A percentile compares a stretch with the other conserved stretches of the same genome.
These are phyloP conservation scores for Primulina eburnea DNA, from an alignment of 257 asterid species.

Conservation along the genomic window DNA sequence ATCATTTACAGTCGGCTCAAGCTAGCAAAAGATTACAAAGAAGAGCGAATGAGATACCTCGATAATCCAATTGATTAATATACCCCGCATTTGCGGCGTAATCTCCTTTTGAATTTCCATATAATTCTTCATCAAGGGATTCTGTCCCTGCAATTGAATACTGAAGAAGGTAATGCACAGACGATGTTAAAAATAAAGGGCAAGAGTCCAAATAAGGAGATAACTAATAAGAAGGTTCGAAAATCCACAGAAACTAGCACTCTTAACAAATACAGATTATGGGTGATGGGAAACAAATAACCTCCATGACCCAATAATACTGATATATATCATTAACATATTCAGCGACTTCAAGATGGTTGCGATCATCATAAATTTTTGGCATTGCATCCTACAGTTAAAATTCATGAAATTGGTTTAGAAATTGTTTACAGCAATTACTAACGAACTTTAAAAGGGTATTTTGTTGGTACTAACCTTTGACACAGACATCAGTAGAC, in stretches of 20 bases:
- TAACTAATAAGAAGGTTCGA: not conserved
- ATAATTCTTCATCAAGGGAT: constrained; percentile 53
- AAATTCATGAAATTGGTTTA: constrained; percentile 38
- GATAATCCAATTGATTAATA: constrained; percentile 91
- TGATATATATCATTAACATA: constrained; percentile 90
- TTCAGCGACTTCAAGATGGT: constrained; percentile 86
- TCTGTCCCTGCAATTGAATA: constrained; percentile 50
- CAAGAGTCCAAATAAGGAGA: constrained; percentile 4
- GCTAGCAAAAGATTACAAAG: constrained; percentile 9
- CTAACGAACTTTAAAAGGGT: constrained; percentile 11
- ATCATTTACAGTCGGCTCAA: constrained; percentile 20
- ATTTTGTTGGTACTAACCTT: constrained; percentile 45
- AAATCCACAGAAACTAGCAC: not conserved
- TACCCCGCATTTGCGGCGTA: constrained; percentile 86
- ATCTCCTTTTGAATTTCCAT: constrained; percentile 58
- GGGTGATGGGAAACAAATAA: constrained; percentile 25
- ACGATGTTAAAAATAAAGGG: not conserved
- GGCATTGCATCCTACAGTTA: constrained; percentile 50
- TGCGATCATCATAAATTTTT: constrained; percentile 66
- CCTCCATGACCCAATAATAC: constrained; percentile 97
- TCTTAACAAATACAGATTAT: constrained; percentile 9
- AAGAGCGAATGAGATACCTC: constrained; percentile 49
- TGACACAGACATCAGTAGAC: constrained; percentile 60
- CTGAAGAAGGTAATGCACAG: constrained; percentile 1
- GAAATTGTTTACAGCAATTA: constrained; percentile 32